phyloP scores from a whole-genome alignment of 2,329 filamentous ascomycete species.

The Colletotrichum viniferum region DNA sequence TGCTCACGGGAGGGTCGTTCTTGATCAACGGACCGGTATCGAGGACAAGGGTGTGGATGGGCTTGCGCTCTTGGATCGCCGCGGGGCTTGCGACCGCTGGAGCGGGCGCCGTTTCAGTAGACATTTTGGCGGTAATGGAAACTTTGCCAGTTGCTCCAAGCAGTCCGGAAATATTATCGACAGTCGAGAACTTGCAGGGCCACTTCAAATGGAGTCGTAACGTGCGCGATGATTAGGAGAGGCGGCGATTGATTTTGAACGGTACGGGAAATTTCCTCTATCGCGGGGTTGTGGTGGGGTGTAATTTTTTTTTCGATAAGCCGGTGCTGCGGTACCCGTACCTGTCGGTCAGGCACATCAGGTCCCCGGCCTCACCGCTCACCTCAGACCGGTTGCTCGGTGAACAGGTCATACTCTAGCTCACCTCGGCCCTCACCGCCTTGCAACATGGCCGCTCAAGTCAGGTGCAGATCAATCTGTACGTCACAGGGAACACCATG shows the following conservation, averaged over 20 bases:
- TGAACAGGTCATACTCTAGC: not conserved
- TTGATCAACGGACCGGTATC: conserved; percentile 94
- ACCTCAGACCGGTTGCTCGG: not conserved
- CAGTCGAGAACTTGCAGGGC: not conserved
- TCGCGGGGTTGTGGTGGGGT: conserved; percentile 22
- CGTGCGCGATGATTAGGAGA: not conserved
- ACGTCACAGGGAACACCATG: not conserved
- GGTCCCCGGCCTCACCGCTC: not conserved
- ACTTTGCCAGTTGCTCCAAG: not conserved
- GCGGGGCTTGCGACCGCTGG: conserved; percentile 8
- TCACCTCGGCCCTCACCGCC: not conserved
- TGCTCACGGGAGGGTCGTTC: conserved; percentile 85
- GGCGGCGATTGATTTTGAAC: conserved; percentile 16
- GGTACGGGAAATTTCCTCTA: conserved; percentile 20
- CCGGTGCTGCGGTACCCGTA: not conserved
- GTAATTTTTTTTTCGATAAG: conserved; percentile 12
- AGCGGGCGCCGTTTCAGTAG: not conserved
- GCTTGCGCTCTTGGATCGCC: conserved; percentile 51
- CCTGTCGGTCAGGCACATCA: not conserved
- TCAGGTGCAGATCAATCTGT: not conserved
- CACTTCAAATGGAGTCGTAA: not conserved
- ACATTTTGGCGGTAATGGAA: not conserved
- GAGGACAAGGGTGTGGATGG: conserved; percentile 82
- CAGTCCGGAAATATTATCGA: not conserved
- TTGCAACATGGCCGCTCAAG: not conserved